Base-by-base conservation (phyloP, 2,329 filamentous ascomycete species). In the Microsporum audouinii region DNA sequence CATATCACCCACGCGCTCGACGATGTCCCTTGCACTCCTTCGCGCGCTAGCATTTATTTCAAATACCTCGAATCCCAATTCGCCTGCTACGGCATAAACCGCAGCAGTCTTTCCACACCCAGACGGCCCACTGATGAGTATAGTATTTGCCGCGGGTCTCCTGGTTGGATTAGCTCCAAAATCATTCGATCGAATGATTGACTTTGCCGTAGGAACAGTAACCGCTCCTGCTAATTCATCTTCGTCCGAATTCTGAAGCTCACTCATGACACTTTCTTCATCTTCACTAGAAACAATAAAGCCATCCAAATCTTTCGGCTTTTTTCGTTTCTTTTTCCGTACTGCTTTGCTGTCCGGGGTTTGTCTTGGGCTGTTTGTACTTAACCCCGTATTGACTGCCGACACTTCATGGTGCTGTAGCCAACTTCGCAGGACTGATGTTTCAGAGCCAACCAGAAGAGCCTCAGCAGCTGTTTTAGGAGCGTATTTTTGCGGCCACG, bases 1-100 rank as follows among this genome's bases (percentile, higher is more conserved):
- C 92, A 99, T 97, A 73, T 99, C 91, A 45, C 94, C 95, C 51
- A 99, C 89, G 67, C 84, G 89, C 68, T 99, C 94, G 38, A 95
- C 72, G 56, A 99, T 85, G 68, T 99, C 94, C 71, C 87, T 94
- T 36, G 91, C 92, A 69, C 84, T 95, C 64, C 94, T 82, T 58
- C 91, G 85, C 66, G 84, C 89, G 63, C 89, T 84, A 0, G 92
- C 78, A 68, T 95, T 95, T 70, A 99, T 91, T 73, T 99, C 94
- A 66, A 99, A 99, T 1, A 99, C 83, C 68, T 96, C 91, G 69
- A 95, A 97, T 0, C 84, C 90, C 14, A 97, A 80, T 73, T 99
- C 92, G 69, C 89, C 92, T 3, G 94, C 92, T 47, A 91, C 88
- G 2, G 94, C 94, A 72, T 95, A 91, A 0, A 96, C 88, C 1